Evolutionary conservation across 257 asterid species (phyloP), one percentile per base, ranked within the genome.

Genomic region (Datura wrightii): DNA sequence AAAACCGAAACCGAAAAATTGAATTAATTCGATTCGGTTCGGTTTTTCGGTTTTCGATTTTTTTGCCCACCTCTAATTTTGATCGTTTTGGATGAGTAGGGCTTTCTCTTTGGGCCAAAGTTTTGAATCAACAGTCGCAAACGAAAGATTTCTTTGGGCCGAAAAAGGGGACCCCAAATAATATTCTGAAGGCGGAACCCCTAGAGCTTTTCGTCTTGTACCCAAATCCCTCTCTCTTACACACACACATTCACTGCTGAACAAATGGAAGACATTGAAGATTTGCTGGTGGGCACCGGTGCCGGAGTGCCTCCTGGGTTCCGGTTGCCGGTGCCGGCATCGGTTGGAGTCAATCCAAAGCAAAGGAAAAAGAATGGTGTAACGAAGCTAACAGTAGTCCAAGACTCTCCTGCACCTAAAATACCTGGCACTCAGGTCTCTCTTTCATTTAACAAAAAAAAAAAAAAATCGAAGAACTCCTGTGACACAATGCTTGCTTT

Each of bases 361-460:
- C 91, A 86, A 34, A 88, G 83, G 91, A 86, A 83, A 84, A 90
- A 85, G 83, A 83, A 48, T 13, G 72, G 81, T 84, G 86, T 67
- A 9, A 62, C 59, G 66, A 86, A 83, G 67, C 60, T 83, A 67
- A 83, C 82, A 65, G 9, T 82, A 39, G 59, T 91, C 54, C 90
- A 83, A 62, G 91, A 90, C 84, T 91, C 90, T 10, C 86, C 31
- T 31, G 8, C 84, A 14, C 83, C 86, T 56, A 93, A 92, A 86
- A 88, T 96, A 85, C 99, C 98, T 1, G 99, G 99, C 89, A 96
- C 98, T 76, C 95, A 96, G 98, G 99, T 34, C 3, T 65, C 46
- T 65, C 46, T 2, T 63, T 34, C 18, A 65, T 65, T 65, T 81
- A 24, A 24, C 31, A 24, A 56, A 78, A 56, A 78, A 55, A 36